Evolutionary conservation across 202 grass and related monocot genomes (phyloP).

Genomic region (Carex sylvatica): DNA sequence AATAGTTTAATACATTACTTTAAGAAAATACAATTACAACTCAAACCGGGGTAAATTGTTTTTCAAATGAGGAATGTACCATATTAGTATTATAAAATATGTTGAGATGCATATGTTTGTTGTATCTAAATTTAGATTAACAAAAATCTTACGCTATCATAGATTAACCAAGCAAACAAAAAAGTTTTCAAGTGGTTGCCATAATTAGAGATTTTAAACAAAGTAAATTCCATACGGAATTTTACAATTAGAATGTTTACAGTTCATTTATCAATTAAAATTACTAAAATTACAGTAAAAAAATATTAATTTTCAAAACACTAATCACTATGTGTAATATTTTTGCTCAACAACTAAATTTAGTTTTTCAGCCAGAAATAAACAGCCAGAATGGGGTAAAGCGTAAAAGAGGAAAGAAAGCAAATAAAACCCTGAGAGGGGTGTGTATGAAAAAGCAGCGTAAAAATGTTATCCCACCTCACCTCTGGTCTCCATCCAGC

Average conservation of each 20-base stretch:
- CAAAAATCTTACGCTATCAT: not conserved
- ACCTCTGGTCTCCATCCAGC: conserved; percentile 9
- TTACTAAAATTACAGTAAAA: not conserved
- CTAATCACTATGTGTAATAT: not conserved
- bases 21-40: not conserved
- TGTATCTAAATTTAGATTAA: not conserved
- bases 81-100: not conserved
- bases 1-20: not conserved
- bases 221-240: not conserved
- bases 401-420: not conserved
- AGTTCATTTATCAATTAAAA: not conserved
- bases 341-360: not conserved
- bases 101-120: not conserved
- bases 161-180: not conserved
- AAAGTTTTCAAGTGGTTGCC: not conserved
- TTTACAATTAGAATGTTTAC: not conserved
- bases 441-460: not conserved
- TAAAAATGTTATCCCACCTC: conserved; percentile 13
- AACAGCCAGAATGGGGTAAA: not conserved
- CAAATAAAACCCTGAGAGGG: not conserved
- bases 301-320: not conserved
- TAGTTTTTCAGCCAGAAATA: not conserved
- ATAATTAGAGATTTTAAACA: not conserved
- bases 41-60: not conserved
- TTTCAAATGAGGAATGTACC: too few species aligned